Base-by-base conservation (phyloP, 2,329 filamentous ascomycete species). In the Verticillium longisporum region DNA sequence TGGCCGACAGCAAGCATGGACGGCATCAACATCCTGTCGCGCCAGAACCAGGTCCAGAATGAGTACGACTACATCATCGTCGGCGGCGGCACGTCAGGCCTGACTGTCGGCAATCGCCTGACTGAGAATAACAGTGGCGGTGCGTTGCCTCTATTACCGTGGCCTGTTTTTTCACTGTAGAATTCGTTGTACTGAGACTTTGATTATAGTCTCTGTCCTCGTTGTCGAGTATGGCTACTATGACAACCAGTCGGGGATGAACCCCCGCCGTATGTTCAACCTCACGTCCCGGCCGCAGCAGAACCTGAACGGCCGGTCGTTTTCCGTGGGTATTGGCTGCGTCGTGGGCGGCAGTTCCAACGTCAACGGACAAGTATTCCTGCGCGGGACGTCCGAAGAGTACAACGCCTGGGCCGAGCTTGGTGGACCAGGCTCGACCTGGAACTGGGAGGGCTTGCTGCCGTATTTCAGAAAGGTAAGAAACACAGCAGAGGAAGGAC, bases 391-490 rank as follows among this genome's bases (percentile, higher is more conserved):
- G 4, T 66, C 67, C n/a, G 66, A 69, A 0, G 77, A 78, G 45
- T 79, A 79, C 56, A 70, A 80, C 57, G 69, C 72, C 1, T 83
- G 80, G 79, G 72, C 72, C 38, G 68, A 68, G 2, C 66, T 83
- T 1, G 80, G 79, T 0, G 79, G 80, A 45, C 66, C 73, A 0
- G 78, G 75, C 2, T 81, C 77, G 76, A 71, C 69, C 14, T 80
- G 76, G 71, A 68, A 76, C 7, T 73, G 69, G 70, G 61, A 68
- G 14, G 62, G 68, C 13, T 38, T 82, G 10, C 67, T 77, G 0
- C 78, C 76, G 0, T 81, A 80, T 50, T 76, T 81, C 61, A 75
- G 72, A 38, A 80, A 80, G 67, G 77, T 73, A 54, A 56, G n/a
- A 10, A 2, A 34, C 26, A 31, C 26, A 31, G 26, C 26, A 9